Evolutionary conservation across 176 grass and related monocot species (phyloP).

Genomic region (Triticum turgidum): DNA sequence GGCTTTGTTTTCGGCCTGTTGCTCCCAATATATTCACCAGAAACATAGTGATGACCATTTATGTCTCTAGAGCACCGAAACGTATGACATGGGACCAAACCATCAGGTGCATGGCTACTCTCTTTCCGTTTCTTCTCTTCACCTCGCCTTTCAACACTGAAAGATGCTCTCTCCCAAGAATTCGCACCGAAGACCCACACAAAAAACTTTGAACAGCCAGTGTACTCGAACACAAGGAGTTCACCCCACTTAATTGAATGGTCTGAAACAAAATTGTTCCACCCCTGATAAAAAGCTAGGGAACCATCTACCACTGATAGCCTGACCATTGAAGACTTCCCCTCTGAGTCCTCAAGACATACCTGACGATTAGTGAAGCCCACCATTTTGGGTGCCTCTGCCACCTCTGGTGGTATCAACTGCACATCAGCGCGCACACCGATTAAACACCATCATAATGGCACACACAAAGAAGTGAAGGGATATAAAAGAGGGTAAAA

Average conservation of each 20-base stretch:
- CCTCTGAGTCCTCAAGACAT: conserved; percentile 44
- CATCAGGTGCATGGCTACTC: not conserved
- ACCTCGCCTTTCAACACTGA: conserved; percentile 11
- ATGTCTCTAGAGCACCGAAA: not conserved
- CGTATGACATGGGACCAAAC: not conserved
- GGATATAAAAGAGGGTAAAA: not conserved
- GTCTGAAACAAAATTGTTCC: conserved; percentile 54
- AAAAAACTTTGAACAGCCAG: conserved; percentile 38
- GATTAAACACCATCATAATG: not conserved
- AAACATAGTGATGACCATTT: not conserved
- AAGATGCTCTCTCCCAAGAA: conserved; percentile 43
- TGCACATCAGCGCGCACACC: conserved; percentile 24
- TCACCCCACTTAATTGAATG: conserved; percentile 51
- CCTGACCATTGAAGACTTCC: conserved; percentile 25
- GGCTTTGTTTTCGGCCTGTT: no score
- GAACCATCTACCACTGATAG: conserved; percentile 33
- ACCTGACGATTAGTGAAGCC: conserved; percentile 34
- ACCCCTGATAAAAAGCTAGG: conserved; percentile 54
- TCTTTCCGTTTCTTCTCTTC: not conserved
- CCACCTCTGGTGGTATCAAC: conserved; percentile 48
- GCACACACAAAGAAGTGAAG: not conserved
- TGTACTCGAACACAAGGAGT: conserved; percentile 47
- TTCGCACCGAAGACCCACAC: conserved; percentile 45
- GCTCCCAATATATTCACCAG: no score
- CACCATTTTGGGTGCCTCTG: conserved; percentile 11